phyloP scores from a whole-genome alignment of 2,329 filamentous ascomycete species.

The Botryosphaeria agaves region DNA sequence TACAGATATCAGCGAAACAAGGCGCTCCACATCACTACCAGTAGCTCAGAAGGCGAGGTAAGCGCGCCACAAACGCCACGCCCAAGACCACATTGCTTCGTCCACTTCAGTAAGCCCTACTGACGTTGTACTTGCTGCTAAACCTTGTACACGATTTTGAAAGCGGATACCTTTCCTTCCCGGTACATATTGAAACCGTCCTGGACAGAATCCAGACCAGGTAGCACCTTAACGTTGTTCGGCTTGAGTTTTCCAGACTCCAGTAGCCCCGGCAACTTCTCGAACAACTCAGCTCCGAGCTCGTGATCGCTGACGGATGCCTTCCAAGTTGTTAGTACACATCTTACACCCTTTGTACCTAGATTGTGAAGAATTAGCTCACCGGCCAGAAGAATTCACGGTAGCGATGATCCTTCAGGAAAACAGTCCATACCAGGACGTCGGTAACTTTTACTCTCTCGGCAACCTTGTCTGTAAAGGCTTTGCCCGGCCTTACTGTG shows the following conservation, averaged over 20 bases:
- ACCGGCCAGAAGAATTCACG: constrained; percentile 20
- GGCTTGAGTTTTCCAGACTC: constrained; percentile 18
- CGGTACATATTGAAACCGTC: constrained; percentile 21
- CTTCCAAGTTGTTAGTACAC: too few relatives aligned
- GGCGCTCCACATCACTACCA: too few relatives aligned
- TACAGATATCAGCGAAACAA: too few relatives aligned
- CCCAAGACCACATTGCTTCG: too few relatives aligned
- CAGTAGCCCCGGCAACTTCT: constrained; percentile 18
- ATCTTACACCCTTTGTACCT: too few relatives aligned
- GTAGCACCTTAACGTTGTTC: constrained; percentile 14
- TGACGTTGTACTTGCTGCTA: constrained; percentile 5
- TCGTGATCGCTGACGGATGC: constrained; percentile 18
- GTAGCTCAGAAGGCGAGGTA: too few relatives aligned
- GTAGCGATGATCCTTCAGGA: constrained; percentile 22
- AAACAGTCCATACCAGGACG: constrained; percentile 26
- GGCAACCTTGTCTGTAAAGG: constrained; percentile 18
- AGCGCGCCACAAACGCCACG: too few relatives aligned
- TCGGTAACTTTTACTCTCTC: constrained; percentile 18
- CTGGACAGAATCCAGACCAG: constrained; percentile 15
- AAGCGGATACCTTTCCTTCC: constrained; percentile 20
- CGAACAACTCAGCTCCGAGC: constrained; percentile 19
- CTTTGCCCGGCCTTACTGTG: constrained; percentile 25
- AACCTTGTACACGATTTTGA: constrained; percentile 23
- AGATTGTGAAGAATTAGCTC: constrained; percentile 5
- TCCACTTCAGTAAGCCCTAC: too few relatives aligned